A percentile compares a stretch with the other conserved stretches of the same genome.
These are phyloP conservation scores for Eremochloa ophiuroides DNA, from an alignment of 176 grass and related monocot species.

Conservation along the genomic window DNA sequence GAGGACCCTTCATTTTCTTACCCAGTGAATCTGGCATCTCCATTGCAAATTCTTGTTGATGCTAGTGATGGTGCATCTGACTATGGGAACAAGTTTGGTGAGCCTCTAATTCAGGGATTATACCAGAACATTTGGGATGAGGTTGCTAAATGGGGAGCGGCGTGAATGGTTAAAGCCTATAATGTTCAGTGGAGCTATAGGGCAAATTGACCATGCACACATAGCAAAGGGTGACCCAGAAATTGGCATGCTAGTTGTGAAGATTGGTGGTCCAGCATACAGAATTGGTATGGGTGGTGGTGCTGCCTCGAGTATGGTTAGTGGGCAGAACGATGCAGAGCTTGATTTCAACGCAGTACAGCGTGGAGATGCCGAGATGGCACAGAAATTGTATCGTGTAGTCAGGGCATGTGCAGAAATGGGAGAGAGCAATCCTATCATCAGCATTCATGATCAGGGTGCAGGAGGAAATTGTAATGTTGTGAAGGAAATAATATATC, in stretches of 20 bases:
- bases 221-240: conserved; percentile 77
- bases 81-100: conserved; percentile 97
- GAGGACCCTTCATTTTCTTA: conserved; percentile 80
- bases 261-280: conserved; percentile 93
- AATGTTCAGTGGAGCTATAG: conserved; percentile 96
- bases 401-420: conserved; percentile 90
- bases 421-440: conserved; percentile 81
- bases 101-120: conserved; percentile 91
- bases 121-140: conserved; percentile 78
- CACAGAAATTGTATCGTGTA: conserved; percentile 85
- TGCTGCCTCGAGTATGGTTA: conserved; percentile 94
- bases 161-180: conserved; percentile 96
- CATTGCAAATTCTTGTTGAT: conserved; percentile 79
- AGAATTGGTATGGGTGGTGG: conserved; percentile 97
- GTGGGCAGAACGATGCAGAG: conserved; percentile 89
- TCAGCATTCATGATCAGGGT: conserved; percentile 96
- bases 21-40: conserved; percentile 70
- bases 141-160: conserved; percentile 68
- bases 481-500: conserved; percentile 91
- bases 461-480: conserved; percentile 97
- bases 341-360: conserved; percentile 96
- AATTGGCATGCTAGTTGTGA: conserved; percentile 92
- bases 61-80: conserved; percentile 89
- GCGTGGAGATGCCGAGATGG: conserved; percentile 95
- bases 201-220: conserved; percentile 80